Evolutionary conservation across 495 filamentous ascomycete species (phyloP).

Genomic region (Aspergillus cavernicola): DNA sequence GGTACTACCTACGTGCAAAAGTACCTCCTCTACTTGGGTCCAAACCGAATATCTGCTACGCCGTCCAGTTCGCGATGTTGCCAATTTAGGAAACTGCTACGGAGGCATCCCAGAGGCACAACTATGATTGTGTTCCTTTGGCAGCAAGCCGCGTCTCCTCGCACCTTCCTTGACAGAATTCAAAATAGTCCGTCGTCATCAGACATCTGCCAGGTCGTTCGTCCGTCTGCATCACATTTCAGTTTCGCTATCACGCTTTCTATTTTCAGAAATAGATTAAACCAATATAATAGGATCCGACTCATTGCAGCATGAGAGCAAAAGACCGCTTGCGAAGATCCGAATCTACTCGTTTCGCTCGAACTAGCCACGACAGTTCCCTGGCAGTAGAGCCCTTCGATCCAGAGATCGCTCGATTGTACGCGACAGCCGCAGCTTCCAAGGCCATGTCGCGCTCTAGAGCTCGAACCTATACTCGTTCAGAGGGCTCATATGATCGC

Average conservation of each 20-base stretch:
- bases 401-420: conserved; percentile 51
- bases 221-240: background rate
- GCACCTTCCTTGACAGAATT: background rate
- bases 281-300: conserved; percentile 22
- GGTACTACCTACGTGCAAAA: too few species aligned
- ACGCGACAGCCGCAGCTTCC: conserved; percentile 66
- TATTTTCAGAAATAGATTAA: conserved; percentile 21
- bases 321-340: conserved; percentile 50
- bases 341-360: conserved; percentile 61
- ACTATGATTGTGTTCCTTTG: background rate
- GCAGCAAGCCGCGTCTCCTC: background rate
- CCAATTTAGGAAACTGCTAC: background rate
- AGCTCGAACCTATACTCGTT: conserved; percentile 35
- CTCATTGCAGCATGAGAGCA: conserved; percentile 26
- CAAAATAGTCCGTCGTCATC: background rate
- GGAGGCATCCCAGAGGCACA: background rate
- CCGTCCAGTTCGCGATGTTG: background rate
- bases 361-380: conserved; percentile 26
- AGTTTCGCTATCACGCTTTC: conserved; percentile 15
- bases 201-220: background rate
- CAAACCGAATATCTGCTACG: background rate
- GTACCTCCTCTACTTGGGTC: too few species aligned
- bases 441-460: conserved; percentile 59
- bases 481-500: conserved; percentile 28
- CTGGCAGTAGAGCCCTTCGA: conserved; percentile 43